phyloP scores from a whole-genome alignment of 768 basidiomycete species.

The Tricholomella constricta region DNA sequence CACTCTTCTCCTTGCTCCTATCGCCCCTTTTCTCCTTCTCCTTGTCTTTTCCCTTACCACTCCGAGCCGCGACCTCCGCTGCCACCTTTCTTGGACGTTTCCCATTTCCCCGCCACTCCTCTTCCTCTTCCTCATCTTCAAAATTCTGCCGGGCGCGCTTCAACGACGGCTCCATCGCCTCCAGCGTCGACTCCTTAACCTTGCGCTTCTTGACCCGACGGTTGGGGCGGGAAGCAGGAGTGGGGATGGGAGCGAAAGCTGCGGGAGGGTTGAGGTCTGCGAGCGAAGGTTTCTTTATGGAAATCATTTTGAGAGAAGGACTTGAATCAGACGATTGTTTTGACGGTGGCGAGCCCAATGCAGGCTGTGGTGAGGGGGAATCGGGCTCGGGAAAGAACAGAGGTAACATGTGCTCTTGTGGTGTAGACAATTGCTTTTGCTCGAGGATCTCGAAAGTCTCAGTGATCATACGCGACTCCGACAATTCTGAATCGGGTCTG shows the following conservation, averaged over 20 bases:
- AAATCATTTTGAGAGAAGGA: no score
- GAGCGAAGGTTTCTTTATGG: not conserved
- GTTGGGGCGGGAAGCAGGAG: not conserved
- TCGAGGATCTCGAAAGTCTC: slow-evolving; percentile 4
- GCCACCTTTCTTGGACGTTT: slow-evolving; percentile 1
- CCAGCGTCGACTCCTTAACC: slow-evolving; percentile 2
- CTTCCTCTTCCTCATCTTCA: slow-evolving; percentile 1
- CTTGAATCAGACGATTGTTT: not conserved
- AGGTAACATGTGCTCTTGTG: no score
- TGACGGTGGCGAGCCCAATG: not conserved
- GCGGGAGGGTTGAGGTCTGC: not conserved
- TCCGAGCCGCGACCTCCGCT: slow-evolving; percentile 2
- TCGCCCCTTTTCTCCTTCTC: slow-evolving; percentile 1
- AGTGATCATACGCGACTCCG: slow-evolving; percentile 6
- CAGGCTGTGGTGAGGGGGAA: not conserved
- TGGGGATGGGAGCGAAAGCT: not conserved
- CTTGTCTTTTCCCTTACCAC: slow-evolving; percentile 13
- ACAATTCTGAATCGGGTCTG: slow-evolving; percentile 6
- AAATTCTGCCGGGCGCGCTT: slow-evolving; percentile 27
- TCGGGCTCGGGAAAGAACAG: not conserved
- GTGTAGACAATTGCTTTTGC: no score
- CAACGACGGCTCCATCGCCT: slow-evolving; percentile 30
- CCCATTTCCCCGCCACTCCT: not conserved
- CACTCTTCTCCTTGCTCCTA: slow-evolving; percentile 13
- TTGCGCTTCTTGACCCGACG: slow-evolving; percentile 34